These are phyloP conservation scores for Pleurotus ostreatus DNA, from an alignment of 768 basidiomycete species.

Conservation along the genomic window DNA sequence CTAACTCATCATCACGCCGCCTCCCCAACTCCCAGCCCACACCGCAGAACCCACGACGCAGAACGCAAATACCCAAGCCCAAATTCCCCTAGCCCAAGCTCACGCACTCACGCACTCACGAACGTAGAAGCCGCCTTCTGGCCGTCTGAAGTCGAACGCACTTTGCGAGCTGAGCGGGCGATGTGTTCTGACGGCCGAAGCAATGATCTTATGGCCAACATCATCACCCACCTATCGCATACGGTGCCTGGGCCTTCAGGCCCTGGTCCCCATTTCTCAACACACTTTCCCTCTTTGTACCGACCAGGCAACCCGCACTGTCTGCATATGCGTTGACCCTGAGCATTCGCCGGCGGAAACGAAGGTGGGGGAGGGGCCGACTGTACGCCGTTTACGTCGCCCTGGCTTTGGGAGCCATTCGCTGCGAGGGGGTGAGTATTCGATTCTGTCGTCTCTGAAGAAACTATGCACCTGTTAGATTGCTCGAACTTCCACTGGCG, in stretches of 20 bases:
- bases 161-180: no score
- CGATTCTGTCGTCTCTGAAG: no score
- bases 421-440: no score
- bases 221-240: conserved; percentile 58
- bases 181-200: background rate
- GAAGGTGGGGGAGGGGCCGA: conserved; percentile 21
- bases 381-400: background rate
- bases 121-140: no score
- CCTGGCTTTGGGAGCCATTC: no score
- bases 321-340: conserved; percentile 73
- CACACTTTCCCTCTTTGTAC: conserved; percentile 83
- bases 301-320: conserved; percentile 71
- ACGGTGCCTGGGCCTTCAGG: conserved; percentile 82
- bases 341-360: conserved; percentile 47
- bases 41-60: no score
- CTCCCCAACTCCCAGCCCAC: no score
- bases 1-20: no score
- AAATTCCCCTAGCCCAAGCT: no score
- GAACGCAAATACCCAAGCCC: no score
- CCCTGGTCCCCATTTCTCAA: conserved; percentile 86
- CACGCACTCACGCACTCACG: no score
- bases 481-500: conserved; percentile 15
- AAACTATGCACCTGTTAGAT: background rate
- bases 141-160: no score
- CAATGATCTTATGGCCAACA: background rate